Evolutionary conservation across 2,329 filamentous ascomycete species (phyloP), one percentile per base, ranked within the genome.

Genomic region (Talaromyces rugulosus): DNA sequence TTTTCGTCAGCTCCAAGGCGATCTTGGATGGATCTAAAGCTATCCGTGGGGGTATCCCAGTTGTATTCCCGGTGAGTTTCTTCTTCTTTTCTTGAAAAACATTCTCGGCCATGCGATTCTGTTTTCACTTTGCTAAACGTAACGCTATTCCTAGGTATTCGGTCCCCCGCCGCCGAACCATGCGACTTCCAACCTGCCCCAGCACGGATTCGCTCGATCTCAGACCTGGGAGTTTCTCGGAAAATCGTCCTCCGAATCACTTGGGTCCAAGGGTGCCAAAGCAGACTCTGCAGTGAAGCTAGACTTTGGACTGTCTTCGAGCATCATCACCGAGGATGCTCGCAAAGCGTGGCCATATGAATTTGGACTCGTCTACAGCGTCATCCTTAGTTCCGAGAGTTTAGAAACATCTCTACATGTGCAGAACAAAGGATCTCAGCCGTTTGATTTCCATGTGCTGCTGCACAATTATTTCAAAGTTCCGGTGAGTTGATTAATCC

Each of bases 161-260:
- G 95, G 95, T 33, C 89, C 89, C 47, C 86, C 89, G 12, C 88
- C 90, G 58, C 83, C 88, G 67, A 88, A 93, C 75, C 86, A 89
- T 67, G 83, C 89, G n/a, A 95, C 92, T 31, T 86, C 86, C 58
- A 81, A 85, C 66, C 89, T 99, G 30, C 89, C 93, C 3, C 93
- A 97, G 79, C 95, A 98, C 80, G 95, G 95, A 68, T 96, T 99
- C 77, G 95, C 94, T 44, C 91, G 95, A 69, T 93, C 86, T 72
- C 90, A 89, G 53, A 85, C 85, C 65, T 99, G 95, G 95, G 93
- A 98, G 76, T 96, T 95, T 75, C 83, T 99, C 58, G 93, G 93
- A 59, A 80, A 78, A 68, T 77, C 75, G 63, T 72, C 76, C 12
- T 72, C 75, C 57, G 72, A 77, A 65, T 77, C 77, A 8, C 62